A percentile compares a stretch with the other conserved stretches of the same genome.
phyloP scores from a whole-genome alignment of 352 stramenopile genomes.

The Pythium phragmitis region DNA sequence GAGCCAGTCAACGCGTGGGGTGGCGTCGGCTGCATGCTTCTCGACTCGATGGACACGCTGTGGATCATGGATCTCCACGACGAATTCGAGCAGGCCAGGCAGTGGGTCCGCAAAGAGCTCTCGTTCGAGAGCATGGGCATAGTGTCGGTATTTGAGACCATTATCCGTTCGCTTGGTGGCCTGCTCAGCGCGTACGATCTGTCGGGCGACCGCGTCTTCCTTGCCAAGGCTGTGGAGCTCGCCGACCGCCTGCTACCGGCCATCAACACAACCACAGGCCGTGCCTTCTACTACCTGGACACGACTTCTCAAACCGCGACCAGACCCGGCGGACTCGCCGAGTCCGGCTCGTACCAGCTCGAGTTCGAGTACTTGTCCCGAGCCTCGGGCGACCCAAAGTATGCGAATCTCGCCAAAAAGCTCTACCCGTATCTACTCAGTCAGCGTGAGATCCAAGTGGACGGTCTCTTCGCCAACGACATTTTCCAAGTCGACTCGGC shows the following conservation, averaged over 20 bases:
- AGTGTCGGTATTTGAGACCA: conserved; percentile 98
- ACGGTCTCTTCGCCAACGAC: conserved; percentile 90
- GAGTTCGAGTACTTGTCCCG: conserved; percentile 81
- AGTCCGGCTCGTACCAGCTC: conserved; percentile 84
- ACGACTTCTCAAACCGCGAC: conserved; percentile 64
- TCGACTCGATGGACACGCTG: conserved; percentile 97
- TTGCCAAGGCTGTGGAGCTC: conserved; percentile 93
- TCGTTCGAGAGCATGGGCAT: conserved; percentile 79
- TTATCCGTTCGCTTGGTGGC: conserved; percentile 97
- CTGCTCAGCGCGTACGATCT: conserved; percentile 96
- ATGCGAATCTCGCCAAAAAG: conserved; percentile 57
- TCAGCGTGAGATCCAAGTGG: conserved; percentile 43
- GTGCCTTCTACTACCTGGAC: conserved; percentile 91
- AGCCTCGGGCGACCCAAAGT: conserved; percentile 75
- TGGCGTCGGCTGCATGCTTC: conserved; percentile 87
- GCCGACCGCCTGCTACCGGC: conserved; percentile 87
- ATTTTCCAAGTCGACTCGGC: conserved; percentile 34
- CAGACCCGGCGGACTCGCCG: conserved; percentile 41
- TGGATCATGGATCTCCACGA: conserved; percentile 94
- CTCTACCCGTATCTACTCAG: conserved; percentile 46
- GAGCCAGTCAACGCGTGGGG: conserved; percentile 79
- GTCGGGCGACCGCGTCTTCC: conserved; percentile 81
- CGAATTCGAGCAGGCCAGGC: conserved; percentile 89
- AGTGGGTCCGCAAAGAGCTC: conserved; percentile 83
- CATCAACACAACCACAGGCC: conserved; percentile 87